Percentiles rank a stretch among this genome's conserved stretches.
phyloP scores from a whole-genome alignment of 768 basidiomycete species.

The Hortiboletus flavorubellus region DNA sequence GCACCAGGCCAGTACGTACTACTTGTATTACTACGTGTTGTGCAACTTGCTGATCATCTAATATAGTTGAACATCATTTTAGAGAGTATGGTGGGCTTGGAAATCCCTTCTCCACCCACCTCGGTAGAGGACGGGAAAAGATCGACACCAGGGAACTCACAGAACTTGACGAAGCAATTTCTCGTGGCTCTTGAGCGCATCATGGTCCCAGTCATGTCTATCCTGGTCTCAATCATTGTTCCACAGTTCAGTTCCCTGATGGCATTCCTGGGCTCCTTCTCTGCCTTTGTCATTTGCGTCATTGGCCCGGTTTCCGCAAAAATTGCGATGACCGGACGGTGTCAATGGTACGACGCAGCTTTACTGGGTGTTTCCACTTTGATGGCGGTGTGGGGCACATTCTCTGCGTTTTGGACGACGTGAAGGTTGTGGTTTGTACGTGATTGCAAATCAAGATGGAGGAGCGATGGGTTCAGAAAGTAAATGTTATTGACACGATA shows the following conservation, averaged over 20 bases:
- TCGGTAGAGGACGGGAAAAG: slow-evolving; percentile 28
- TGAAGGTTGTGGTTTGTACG: slow-evolving; percentile 10
- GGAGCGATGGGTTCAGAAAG: background rate
- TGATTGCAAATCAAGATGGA: background rate
- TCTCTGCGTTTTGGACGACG: slow-evolving; percentile 52
- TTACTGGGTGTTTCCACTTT: slow-evolving; percentile 49
- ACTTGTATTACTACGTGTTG: background rate
- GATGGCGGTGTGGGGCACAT: slow-evolving; percentile 81
- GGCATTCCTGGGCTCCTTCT: slow-evolving; percentile 91
- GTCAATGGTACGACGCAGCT: slow-evolving; percentile 48
- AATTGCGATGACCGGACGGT: slow-evolving; percentile 50
- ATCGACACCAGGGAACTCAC: slow-evolving; percentile 9
- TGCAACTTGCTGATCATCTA: background rate
- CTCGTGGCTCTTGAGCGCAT: slow-evolving; percentile 55
- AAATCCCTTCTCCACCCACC: slow-evolving; percentile 25
- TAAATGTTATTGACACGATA: background rate
- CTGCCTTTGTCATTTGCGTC: slow-evolving; percentile 71
- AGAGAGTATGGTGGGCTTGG: slow-evolving; percentile 72
- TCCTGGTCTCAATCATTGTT: slow-evolving; percentile 67
- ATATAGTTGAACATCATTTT: slow-evolving; percentile 76
- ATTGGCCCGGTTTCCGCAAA: slow-evolving; percentile 77
- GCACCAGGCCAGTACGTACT: slow-evolving; percentile 66
- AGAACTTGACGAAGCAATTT: slow-evolving; percentile 32
- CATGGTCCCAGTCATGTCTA: slow-evolving; percentile 54
- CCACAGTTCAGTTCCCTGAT: slow-evolving; percentile 82